These are phyloP conservation scores for Hypoxylon crocopeplum DNA, from an alignment of 495 filamentous ascomycete species.

Conservation along the genomic window DNA sequence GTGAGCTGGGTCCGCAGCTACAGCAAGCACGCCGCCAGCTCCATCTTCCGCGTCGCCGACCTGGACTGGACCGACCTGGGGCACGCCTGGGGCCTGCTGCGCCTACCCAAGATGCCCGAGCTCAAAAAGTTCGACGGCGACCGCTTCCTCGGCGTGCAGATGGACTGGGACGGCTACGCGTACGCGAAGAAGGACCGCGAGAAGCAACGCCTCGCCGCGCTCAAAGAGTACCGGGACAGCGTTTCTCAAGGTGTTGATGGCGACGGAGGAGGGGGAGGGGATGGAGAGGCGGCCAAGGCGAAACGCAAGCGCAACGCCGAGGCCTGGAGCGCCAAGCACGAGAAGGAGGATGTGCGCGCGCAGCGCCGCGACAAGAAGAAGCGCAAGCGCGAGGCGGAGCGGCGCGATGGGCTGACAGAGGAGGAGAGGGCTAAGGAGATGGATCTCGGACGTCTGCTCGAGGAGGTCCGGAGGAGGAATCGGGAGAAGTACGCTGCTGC, in stretches of 20 bases:
- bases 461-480: slow-evolving; percentile 67
- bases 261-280: slow-evolving; percentile 58
- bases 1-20: slow-evolving; percentile 92
- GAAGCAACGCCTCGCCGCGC: slow-evolving; percentile 64
- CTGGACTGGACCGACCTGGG: slow-evolving; percentile 85
- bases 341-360: slow-evolving; percentile 69
- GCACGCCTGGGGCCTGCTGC: slow-evolving; percentile 78
- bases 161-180: slow-evolving; percentile 63
- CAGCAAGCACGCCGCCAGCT: slow-evolving; percentile 85
- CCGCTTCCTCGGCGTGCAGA: slow-evolving; percentile 63
- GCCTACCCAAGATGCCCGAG: slow-evolving; percentile 95
- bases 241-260: no score
- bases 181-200: slow-evolving; percentile 85
- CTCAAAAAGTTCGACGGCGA: slow-evolving; percentile 72
- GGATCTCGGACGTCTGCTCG: slow-evolving; percentile 77
- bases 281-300: slow-evolving; percentile 63
- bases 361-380: slow-evolving; percentile 77
- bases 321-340: slow-evolving; percentile 86
- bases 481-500: slow-evolving; percentile 50
- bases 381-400: slow-evolving; percentile 72
- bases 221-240: slow-evolving; percentile 25
- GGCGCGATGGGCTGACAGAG: slow-evolving; percentile 71
- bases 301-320: slow-evolving; percentile 63
- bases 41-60: slow-evolving; percentile 86
- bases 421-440: slow-evolving; percentile 72